Evolutionary conservation across 345 rosid genomes (phyloP).

Genomic region (Physaria fendleri): DNA sequence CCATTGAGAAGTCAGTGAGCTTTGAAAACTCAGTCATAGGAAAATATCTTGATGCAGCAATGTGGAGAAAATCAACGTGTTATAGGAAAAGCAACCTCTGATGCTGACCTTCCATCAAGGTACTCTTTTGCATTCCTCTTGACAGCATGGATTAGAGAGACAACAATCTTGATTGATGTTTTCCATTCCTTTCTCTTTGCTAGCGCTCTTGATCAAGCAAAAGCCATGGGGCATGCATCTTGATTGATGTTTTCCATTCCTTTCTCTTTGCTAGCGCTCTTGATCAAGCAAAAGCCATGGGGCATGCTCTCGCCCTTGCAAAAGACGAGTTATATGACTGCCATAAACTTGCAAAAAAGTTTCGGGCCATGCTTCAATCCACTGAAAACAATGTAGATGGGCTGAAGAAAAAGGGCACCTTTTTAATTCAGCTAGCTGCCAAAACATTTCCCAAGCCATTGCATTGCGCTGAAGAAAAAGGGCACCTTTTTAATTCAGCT

Average conservation of each 20-base stretch:
- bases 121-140: slow-evolving; percentile 30
- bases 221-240: slow-evolving; percentile 84
- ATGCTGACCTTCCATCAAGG: slow-evolving; percentile 80
- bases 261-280: slow-evolving; percentile 56
- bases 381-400: slow-evolving; percentile 54
- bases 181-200: slow-evolving; percentile 16
- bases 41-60: slow-evolving; percentile 66
- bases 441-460: slow-evolving; percentile 82
- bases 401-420: slow-evolving; percentile 71
- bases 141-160: slow-evolving; percentile 5
- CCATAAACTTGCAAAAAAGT: slow-evolving; percentile 59
- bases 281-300: slow-evolving; percentile 83
- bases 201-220: slow-evolving; percentile 85
- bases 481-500: slow-evolving; percentile 89
- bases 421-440: slow-evolving; percentile 94
- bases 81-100: slow-evolving; percentile 70
- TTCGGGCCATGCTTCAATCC: slow-evolving; percentile 82
- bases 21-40: slow-evolving; percentile 50
- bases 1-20: slow-evolving; percentile 51
- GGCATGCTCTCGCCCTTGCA: slow-evolving; percentile 73
- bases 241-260: background rate
- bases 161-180: background rate
- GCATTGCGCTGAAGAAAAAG: slow-evolving; percentile 80
- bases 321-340: slow-evolving; percentile 81
- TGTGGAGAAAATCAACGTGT: slow-evolving; percentile 54